Conservation (phyloP, 768 basidiomycete species). For the Gloeophyllum trabeum region DNA sequence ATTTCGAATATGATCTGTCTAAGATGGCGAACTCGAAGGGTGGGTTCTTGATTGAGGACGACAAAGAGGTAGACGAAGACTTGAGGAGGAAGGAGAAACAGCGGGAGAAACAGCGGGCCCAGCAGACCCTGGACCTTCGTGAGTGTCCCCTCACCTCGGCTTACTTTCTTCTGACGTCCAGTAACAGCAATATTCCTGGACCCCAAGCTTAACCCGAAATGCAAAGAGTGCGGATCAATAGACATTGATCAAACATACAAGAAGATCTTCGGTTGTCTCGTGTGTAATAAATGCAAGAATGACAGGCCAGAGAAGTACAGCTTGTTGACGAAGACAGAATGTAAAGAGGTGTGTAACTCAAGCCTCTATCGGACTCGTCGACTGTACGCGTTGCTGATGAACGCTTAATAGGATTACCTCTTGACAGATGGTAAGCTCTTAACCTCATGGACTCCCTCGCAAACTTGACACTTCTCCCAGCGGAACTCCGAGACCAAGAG, state of each 20-base stretch:
- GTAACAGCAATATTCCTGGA: slow-evolving; percentile 69
- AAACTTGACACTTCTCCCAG: slow-evolving; percentile 24
- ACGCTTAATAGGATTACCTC: slow-evolving; percentile 87
- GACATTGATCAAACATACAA: slow-evolving; percentile 80
- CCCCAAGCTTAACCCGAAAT: slow-evolving; percentile 65
- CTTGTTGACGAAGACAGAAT: slow-evolving; percentile 95
- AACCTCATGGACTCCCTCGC: background rate
- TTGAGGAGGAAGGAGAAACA: slow-evolving; percentile 68
- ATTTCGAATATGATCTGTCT: slow-evolving; percentile 94
- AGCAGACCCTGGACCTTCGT: slow-evolving; percentile 72
- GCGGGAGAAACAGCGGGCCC: slow-evolving; percentile 65
- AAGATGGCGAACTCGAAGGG: slow-evolving; percentile 97
- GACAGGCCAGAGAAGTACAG: slow-evolving; percentile 88
- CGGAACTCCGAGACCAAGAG: slow-evolving; percentile 88
- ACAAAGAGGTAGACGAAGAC: slow-evolving; percentile 71
- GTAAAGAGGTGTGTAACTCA: slow-evolving; percentile 62
- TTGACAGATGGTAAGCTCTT: slow-evolving; percentile 72
- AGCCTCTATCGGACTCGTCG: background rate
- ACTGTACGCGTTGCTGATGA: background rate
- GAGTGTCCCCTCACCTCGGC: slow-evolving; percentile 15
- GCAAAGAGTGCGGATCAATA: slow-evolving; percentile 75
- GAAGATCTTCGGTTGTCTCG: slow-evolving; percentile 73
- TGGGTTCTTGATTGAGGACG: slow-evolving; percentile 88
- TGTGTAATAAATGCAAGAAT: slow-evolving; percentile 88
- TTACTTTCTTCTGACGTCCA: slow-evolving; percentile 2